These are phyloP conservation scores for Plasmodium sp. DNA, from an alignment of 169 alveolate species.

Conservation along the genomic window DNA sequence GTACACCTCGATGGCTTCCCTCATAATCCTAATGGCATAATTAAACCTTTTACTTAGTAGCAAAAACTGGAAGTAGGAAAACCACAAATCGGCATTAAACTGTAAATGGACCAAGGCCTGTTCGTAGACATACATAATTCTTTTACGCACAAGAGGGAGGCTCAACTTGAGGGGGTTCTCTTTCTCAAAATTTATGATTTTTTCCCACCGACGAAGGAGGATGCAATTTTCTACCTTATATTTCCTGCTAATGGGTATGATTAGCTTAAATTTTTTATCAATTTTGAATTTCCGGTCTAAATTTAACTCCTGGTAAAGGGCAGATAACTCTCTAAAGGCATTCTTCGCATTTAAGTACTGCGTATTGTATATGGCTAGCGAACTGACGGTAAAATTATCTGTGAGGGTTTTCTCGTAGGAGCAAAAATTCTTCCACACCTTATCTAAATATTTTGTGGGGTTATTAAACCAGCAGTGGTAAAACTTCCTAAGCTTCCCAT, in stretches of 20 bases:
- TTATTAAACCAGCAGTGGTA: slow-evolving; percentile 77
- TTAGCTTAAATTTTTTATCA: slow-evolving; percentile 65
- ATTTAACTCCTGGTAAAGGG: slow-evolving; percentile 39
- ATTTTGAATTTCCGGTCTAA: slow-evolving; percentile 63
- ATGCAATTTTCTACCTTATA: slow-evolving; percentile 59
- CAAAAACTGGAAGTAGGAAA: slow-evolving; percentile 81
- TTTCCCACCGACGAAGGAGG: slow-evolving; percentile 75
- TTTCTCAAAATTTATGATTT: slow-evolving; percentile 82
- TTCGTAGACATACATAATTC: slow-evolving; percentile 78
- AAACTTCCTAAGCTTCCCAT: slow-evolving; percentile 34
- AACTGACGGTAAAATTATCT: slow-evolving; percentile 25
- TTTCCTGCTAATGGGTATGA: slow-evolving; percentile 76
- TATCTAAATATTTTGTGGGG: slow-evolving; percentile 81
- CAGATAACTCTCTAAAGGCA: slow-evolving; percentile 55
- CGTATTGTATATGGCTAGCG: slow-evolving; percentile 29
- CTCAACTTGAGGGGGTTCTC: slow-evolving; percentile 76
- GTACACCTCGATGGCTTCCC: slow-evolving; percentile 53
- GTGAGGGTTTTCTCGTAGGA: slow-evolving; percentile 57
- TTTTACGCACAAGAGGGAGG: slow-evolving; percentile 55
- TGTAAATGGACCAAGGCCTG: slow-evolving; percentile 78
- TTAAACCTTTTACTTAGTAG: slow-evolving; percentile 72
- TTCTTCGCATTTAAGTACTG: slow-evolving; percentile 58
- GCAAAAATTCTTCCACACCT: slow-evolving; percentile 82
- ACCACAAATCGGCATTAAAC: slow-evolving; percentile 80
- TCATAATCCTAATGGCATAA: slow-evolving; percentile 72